Evolutionary conservation across 2,329 filamentous ascomycete genomes (phyloP).

Genomic region (Aspergillus melleus): DNA sequence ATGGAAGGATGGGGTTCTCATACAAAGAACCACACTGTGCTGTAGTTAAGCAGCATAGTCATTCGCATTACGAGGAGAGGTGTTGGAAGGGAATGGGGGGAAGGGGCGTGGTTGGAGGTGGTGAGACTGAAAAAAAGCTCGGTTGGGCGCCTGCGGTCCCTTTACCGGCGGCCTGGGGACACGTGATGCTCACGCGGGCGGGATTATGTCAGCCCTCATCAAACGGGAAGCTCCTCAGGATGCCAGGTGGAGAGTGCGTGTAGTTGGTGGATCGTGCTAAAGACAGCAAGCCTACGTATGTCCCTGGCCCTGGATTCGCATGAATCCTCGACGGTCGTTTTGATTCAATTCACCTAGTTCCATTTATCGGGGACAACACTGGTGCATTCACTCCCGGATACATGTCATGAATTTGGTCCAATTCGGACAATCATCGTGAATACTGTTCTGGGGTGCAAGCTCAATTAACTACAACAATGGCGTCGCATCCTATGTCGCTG

Average conservation of each 20-base stretch:
- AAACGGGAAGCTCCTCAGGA: conserved; percentile 22
- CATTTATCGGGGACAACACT: neutral
- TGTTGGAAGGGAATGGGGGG: conserved; percentile 15
- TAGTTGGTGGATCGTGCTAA: neutral
- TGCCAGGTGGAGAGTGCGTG: conserved; percentile 31
- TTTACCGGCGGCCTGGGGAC: neutral
- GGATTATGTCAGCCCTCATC: conserved; percentile 28
- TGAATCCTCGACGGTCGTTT: neutral
- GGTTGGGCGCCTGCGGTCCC: conserved; percentile 18
- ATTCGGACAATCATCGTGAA: conserved; percentile 16
- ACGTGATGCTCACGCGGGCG: conserved; percentile 17
- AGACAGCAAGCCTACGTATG: conserved; percentile 1
- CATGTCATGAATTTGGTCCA: conserved; percentile 23
- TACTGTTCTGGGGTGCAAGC: conserved; percentile 15
- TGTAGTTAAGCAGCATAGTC: conserved; percentile 36
- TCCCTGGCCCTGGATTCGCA: neutral
- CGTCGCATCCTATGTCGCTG: conserved; percentile 58
- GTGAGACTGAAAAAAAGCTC: conserved; percentile 24
- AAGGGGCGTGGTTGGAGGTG: conserved; percentile 16
- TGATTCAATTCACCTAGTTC: too few species aligned
- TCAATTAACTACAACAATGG: conserved; percentile 49
- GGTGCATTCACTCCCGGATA: neutral
- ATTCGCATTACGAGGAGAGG: conserved; percentile 42
- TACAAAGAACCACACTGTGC: conserved; percentile 36
- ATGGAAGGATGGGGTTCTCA: conserved; percentile 32